A percentile compares a stretch with the other conserved stretches of the same genome.
These are phyloP conservation scores for Chrysanthemum makinoi DNA, from an alignment of 129 eudicot genomes.

Conservation along the genomic window DNA sequence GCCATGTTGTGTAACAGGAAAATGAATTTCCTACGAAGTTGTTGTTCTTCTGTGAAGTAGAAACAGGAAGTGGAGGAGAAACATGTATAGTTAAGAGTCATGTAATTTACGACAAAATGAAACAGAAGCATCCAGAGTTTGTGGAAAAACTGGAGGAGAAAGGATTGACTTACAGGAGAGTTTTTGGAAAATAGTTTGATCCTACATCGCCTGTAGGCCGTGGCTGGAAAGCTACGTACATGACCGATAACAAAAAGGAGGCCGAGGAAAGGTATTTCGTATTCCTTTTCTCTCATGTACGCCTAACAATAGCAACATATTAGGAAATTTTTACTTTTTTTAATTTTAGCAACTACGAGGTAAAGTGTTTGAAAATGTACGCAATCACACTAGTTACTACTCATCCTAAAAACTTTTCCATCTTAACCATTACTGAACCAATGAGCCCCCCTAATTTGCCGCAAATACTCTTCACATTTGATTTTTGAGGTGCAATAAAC, in stretches of 20 bases:
- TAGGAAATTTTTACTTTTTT: too few species aligned
- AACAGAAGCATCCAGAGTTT: constrained; percentile 21
- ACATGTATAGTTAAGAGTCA: constrained; percentile 48
- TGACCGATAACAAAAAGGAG: constrained; percentile 17
- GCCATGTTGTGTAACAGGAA: constrained; percentile 23
- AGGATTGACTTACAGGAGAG: constrained; percentile 19
- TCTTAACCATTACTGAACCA: too few species aligned
- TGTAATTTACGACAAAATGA: constrained; percentile 25
- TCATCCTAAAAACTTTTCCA: too few species aligned
- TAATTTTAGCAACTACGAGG: too few species aligned
- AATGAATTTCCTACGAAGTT: constrained; percentile 18
- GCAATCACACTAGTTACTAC: too few species aligned
- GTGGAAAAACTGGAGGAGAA: constrained; percentile 22
- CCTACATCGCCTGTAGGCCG: constrained; percentile 24
- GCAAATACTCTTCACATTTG: too few species aligned
- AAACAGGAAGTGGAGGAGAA: constrained; percentile 31
- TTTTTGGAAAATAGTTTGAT: constrained; percentile 21
- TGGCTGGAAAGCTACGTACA: constrained; percentile 16
- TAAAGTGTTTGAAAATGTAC: too few species aligned
- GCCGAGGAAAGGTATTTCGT: constrained; percentile 23
- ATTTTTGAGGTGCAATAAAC: too few species aligned
- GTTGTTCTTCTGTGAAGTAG: constrained; percentile 25
- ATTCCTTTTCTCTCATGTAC: background rate
- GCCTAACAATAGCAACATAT: too few species aligned
- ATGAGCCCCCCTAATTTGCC: too few species aligned